A percentile compares a stretch with the other conserved stretches of the same genome.
Evolutionary conservation across 2,329 filamentous ascomycete genomes (phyloP).

Genomic region (Penicillium sp.): DNA sequence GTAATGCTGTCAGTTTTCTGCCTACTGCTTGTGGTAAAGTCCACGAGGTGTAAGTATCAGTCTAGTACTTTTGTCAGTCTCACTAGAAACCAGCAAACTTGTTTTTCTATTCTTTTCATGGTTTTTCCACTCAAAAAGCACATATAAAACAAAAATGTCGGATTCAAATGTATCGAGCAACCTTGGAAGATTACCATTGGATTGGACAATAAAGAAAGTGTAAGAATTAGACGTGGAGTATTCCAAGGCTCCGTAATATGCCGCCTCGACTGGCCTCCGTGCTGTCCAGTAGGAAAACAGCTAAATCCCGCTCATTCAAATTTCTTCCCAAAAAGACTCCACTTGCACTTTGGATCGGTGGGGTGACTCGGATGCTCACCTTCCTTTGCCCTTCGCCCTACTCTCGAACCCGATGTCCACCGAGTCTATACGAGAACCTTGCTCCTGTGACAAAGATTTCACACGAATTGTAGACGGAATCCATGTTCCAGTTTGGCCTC

Average conservation of each 20-base stretch:
- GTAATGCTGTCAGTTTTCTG: not conserved
- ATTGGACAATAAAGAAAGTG: not conserved
- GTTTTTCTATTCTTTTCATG: not conserved
- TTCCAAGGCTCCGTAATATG: not conserved
- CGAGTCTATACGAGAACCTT: constrained; percentile 2
- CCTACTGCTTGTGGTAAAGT: not conserved
- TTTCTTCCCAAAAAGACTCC: not conserved
- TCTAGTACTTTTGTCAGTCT: constrained; percentile 4
- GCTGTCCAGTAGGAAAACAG: constrained; percentile 7
- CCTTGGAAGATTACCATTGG: not conserved
- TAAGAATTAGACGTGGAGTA: not conserved
- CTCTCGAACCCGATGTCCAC: constrained; percentile 10
- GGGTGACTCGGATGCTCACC: constrained; percentile 18
- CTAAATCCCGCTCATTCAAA: constrained; percentile 11
- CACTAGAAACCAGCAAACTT: not conserved
- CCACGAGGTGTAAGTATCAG: not conserved
- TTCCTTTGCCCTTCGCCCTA: constrained; percentile 9
- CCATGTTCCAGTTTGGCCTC: not conserved
- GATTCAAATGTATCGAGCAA: not conserved
- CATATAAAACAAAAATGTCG: not conserved
- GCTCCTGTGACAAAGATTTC: constrained; percentile 11
- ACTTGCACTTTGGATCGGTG: constrained; percentile 11
- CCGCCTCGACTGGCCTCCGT: not conserved
- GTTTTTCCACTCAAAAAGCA: not conserved
- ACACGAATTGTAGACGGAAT: constrained; percentile 8